These are phyloP conservation scores for Termitomyces sp. DNA, from an alignment of 768 basidiomycete species.

Conservation along the genomic window DNA sequence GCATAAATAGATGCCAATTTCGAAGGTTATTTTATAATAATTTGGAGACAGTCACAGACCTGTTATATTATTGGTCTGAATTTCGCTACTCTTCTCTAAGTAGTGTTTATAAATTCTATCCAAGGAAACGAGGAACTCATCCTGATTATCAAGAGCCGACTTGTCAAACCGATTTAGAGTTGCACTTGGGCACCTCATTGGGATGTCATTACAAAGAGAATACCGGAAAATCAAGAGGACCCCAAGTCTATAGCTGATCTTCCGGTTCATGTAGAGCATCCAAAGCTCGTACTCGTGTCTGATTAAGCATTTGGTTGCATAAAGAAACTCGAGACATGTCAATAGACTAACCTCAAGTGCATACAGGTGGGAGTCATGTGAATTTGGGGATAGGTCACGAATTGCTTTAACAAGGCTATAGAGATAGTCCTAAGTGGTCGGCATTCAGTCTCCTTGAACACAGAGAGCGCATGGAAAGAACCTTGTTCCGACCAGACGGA, in stretches of 20 bases:
- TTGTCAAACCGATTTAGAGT: background rate
- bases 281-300: slow-evolving; percentile 17
- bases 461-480: slow-evolving; percentile 18
- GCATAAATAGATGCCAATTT: too few species aligned
- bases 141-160: background rate
- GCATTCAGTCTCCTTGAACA: background rate
- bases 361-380: slow-evolving; percentile 70
- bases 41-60: too few species aligned
- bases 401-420: slow-evolving; percentile 74
- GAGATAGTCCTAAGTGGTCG: slow-evolving; percentile 67
- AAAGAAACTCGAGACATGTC: background rate
- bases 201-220: background rate
- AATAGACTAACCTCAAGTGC: slow-evolving; percentile 59
- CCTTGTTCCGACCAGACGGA: slow-evolving; percentile 90
- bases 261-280: slow-evolving; percentile 7
- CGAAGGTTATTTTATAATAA: too few species aligned
- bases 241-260: background rate
- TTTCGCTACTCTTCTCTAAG: too few species aligned
- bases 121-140: too few species aligned
- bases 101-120: too few species aligned
- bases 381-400: slow-evolving; percentile 65
- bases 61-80: too few species aligned
- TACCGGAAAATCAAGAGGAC: background rate
- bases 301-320: background rate
- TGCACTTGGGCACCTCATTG: background rate